Evolutionary conservation across 129 eudicot genomes (phyloP).

Genomic region (Artemisia argyi): DNA sequence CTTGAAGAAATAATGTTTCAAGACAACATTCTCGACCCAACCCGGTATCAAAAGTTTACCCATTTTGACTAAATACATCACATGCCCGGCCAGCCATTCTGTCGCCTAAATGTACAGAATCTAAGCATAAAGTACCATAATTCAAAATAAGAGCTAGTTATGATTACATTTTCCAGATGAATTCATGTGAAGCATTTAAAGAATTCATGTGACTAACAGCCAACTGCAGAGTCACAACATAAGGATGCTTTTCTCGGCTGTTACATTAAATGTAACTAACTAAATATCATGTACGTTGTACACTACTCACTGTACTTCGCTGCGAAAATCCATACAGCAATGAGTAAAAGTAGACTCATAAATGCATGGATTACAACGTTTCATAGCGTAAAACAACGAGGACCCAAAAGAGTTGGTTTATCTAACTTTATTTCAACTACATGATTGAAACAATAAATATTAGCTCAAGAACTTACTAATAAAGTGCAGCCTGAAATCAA

Average conservation of each 20-base stretch:
- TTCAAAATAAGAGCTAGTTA: too few relatives aligned
- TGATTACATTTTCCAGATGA: slow-evolving; percentile 10
- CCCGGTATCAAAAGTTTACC: background rate
- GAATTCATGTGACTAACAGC: slow-evolving; percentile 31
- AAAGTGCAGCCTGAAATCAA: slow-evolving; percentile 12
- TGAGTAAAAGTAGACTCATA: slow-evolving; percentile 19
- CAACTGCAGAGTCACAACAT: slow-evolving; percentile 30
- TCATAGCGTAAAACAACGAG: slow-evolving; percentile 6
- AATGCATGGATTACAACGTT: slow-evolving; percentile 12
- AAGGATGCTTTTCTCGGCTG: slow-evolving; percentile 22
- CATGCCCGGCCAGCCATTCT: background rate
- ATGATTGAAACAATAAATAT: background rate
- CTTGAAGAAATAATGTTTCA: background rate
- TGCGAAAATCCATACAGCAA: background rate
- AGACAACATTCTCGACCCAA: background rate
- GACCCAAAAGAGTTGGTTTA: slow-evolving; percentile 3
- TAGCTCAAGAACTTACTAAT: slow-evolving; percentile 6
- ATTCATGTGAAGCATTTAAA: slow-evolving; percentile 31
- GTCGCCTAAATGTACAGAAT: too few relatives aligned
- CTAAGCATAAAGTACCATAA: slow-evolving; percentile 10
- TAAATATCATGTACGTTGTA: slow-evolving; percentile 13
- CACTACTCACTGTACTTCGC: background rate
- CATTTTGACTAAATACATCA: background rate
- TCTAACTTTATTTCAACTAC: background rate
- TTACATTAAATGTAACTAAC: slow-evolving; percentile 24